Evolutionary conservation across 2,329 filamentous ascomycete genomes (phyloP), one percentile per base, ranked within the genome.

Genomic region (Trichophyton benhamiae): DNA sequence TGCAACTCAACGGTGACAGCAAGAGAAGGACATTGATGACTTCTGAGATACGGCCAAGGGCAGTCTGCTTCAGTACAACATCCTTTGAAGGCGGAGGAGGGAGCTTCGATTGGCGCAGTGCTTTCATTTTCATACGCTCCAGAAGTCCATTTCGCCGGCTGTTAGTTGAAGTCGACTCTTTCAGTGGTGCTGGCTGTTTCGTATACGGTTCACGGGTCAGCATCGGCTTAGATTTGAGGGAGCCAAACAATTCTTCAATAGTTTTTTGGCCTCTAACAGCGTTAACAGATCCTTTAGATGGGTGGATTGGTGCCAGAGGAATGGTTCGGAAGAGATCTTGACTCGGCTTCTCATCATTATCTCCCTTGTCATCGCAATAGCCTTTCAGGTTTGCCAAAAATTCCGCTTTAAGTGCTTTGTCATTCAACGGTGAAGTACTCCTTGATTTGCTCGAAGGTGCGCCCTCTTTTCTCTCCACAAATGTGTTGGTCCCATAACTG

Each of bases 61-160:
- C 87, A 2, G 83, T 82, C 13, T 79, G 80, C 11, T 86, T 84
- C 64, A 82, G 76, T 2, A 88, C 74, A 66, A 85, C 79, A 17
- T 77, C 80, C 22, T 80, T 77, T 0, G 80, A 76, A 0, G 79
- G 80, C 0, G 62, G 77, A 62, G 63, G 75, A 59, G 63, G 75
- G 66, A 64, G 76, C 68, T 70, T 81, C 71, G 70, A 82, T 78
- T 75, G 76, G 33, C 68, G 71, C 41, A 66, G 72, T 66, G 88
- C 83, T 76, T 92, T 92, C 60, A 81, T 79, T 65, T 87, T 85
- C 65, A 95, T 82, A 57, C 88, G 86, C 71, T 91, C 88, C 62
- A 94, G 79, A 25, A 95, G 82, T 60, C 83, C 83, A 76, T 87
- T 84, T 58, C 74, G 72, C 17, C 76, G 75, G 48, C 70, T 69